Conservation (phyloP, 2,329 filamentous ascomycete genomes). For the Lachnum nothofagi region DNA sequence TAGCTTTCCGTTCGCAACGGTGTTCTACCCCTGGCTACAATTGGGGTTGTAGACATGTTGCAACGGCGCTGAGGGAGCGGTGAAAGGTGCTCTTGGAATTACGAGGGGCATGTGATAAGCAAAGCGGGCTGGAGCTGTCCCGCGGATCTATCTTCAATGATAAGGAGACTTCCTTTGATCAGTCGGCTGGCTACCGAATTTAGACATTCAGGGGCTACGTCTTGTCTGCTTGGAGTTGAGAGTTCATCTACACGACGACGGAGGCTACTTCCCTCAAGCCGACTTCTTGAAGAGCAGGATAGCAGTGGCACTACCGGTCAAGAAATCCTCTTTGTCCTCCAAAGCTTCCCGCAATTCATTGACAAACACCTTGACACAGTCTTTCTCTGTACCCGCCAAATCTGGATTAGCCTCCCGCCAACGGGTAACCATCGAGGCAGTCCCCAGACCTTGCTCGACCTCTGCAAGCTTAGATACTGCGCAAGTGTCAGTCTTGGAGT, state of each 20-base stretch:
- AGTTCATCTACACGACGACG: not conserved
- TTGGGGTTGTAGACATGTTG: no score
- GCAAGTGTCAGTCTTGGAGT: not conserved
- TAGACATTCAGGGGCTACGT: not conserved
- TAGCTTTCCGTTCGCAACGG: no score
- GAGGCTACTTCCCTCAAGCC: not conserved
- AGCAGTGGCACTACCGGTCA: slow-evolving; percentile 12
- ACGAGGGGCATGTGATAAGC: no score
- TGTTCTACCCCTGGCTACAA: no score
- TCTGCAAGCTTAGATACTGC: not conserved
- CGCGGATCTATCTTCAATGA: no score
- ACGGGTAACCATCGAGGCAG: slow-evolving; percentile 37
- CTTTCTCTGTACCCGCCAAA: slow-evolving; percentile 33
- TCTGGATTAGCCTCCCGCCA: slow-evolving; percentile 37
- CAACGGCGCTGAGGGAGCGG: no score
- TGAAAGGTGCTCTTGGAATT: no score
- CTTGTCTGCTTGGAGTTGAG: not conserved
- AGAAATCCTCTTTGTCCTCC: slow-evolving; percentile 13
- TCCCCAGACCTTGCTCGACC: slow-evolving; percentile 28
- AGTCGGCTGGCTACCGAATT: no score
- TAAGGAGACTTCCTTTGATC: no score
- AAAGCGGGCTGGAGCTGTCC: no score
- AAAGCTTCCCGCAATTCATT: slow-evolving; percentile 15
- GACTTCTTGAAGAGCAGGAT: slow-evolving; percentile 23
- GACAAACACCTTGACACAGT: slow-evolving; percentile 29